Percentiles rank a stretch among this genome's conserved stretches.
These are phyloP conservation scores for Heterobasidion irregulare DNA, from an alignment of 1,284 basidiomycete species.

Conservation along the genomic window DNA sequence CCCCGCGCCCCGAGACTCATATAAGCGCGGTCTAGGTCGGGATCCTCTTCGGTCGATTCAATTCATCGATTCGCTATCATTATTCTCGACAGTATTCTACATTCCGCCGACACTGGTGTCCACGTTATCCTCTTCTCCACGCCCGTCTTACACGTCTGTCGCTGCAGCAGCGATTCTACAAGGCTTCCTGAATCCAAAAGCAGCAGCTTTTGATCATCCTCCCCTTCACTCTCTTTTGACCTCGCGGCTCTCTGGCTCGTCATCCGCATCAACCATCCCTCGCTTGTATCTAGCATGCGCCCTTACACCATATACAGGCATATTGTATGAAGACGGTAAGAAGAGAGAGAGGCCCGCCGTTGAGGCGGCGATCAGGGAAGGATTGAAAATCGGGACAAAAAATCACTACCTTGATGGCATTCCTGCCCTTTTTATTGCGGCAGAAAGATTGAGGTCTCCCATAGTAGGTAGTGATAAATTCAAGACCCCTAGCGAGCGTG, in stretches of 20 bases:
- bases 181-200: constrained; percentile 29
- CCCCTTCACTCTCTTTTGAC: constrained; percentile 40
- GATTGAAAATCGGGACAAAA: constrained; percentile 77
- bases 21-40: constrained; percentile 34
- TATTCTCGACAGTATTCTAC: constrained; percentile 69
- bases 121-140: constrained; percentile 35
- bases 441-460: constrained; percentile 35
- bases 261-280: constrained; percentile 29
- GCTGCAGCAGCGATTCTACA: constrained; percentile 55
- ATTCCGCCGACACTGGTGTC: constrained; percentile 37
- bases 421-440: constrained; percentile 58
- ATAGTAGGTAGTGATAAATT: constrained; percentile 30
- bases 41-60: constrained; percentile 70
- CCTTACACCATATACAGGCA: constrained; percentile 53
- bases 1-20: background rate
- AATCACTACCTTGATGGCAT: constrained; percentile 73
- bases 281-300: constrained; percentile 71
- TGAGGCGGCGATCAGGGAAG: constrained; percentile 72
- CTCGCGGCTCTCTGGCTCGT: constrained; percentile 27
- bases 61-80: constrained; percentile 60
- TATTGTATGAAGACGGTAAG: constrained; percentile 61
- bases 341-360: constrained; percentile 48
- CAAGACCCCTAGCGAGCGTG: constrained; percentile 36
- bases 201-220: constrained; percentile 10
- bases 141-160: constrained; percentile 32